Conservation (phyloP, 2,329 filamentous ascomycete genomes). For the Torrubiella hemipterigena region DNA sequence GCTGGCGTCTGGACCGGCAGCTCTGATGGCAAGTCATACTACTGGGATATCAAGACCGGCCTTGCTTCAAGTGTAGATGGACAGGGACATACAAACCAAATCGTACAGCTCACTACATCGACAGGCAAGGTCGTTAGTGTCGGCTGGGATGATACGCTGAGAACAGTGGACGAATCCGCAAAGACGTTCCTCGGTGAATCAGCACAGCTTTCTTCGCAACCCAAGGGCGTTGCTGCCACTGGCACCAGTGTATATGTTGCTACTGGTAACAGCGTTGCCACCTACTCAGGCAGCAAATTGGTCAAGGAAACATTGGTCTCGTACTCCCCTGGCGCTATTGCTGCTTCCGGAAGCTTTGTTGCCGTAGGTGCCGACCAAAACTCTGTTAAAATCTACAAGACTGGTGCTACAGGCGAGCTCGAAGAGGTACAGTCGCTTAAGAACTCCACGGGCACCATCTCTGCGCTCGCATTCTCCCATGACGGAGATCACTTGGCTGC, state of each 20-base stretch:
- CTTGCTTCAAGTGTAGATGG: constrained; percentile 63
- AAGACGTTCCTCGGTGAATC: constrained; percentile 63
- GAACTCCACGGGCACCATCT: constrained; percentile 60
- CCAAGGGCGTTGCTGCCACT: constrained; percentile 56
- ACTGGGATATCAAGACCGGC: constrained; percentile 68
- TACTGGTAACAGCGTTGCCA: constrained; percentile 35
- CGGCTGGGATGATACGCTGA: constrained; percentile 88
- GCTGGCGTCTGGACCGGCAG: constrained; percentile 77
- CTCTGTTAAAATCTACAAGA: constrained; percentile 58
- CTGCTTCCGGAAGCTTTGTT: constrained; percentile 53
- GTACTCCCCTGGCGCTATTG: constrained; percentile 59
- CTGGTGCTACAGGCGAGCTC: constrained; percentile 43
- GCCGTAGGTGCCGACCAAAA: constrained; percentile 69
- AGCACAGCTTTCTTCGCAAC: constrained; percentile 63
- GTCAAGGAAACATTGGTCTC: constrained; percentile 46
- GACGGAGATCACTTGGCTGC: constrained; percentile 69
- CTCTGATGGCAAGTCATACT: constrained; percentile 77
- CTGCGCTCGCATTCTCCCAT: constrained; percentile 71
- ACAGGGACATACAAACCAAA: constrained; percentile 72
- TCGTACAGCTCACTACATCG: constrained; percentile 59
- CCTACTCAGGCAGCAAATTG: constrained; percentile 49
- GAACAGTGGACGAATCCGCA: constrained; percentile 62
- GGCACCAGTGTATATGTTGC: constrained; percentile 44
- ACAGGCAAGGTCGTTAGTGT: constrained; percentile 61
- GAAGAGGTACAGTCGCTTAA: constrained; percentile 45